phyloP scores from a whole-genome alignment of 1,284 basidiomycete species.

The Athelia psychrophila region DNA sequence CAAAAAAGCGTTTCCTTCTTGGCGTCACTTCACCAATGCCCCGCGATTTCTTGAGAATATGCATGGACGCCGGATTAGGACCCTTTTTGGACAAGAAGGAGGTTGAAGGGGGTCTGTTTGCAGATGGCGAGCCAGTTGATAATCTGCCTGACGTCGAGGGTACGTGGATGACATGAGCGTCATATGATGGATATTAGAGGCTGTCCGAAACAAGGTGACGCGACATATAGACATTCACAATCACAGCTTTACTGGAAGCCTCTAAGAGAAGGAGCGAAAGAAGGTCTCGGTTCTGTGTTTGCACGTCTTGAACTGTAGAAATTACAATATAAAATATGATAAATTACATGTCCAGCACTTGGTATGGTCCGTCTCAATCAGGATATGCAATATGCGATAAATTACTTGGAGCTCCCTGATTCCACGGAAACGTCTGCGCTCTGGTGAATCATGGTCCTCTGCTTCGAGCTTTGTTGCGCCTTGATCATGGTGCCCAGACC shows the following conservation, averaged over 20 bases:
- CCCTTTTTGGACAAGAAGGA: constrained; percentile 29
- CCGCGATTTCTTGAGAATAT: constrained; percentile 44
- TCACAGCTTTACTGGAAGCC: no score
- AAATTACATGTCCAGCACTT: background rate
- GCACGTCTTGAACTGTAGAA: no score
- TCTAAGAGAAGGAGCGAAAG: no score
- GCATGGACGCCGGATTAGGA: constrained; percentile 38
- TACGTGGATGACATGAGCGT: constrained; percentile 23
- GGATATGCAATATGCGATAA: no score
- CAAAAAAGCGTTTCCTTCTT: constrained; percentile 44
- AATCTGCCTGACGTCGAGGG: constrained; percentile 39
- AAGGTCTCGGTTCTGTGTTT: no score
- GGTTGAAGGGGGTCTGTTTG: constrained; percentile 40
- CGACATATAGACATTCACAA: no score
- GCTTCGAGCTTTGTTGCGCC: constrained; percentile 35
- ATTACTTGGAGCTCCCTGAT: background rate
- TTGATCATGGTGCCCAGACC: constrained; percentile 59
- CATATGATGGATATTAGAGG: background rate
- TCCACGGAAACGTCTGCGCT: background rate
- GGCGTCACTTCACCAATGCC: constrained; percentile 53
- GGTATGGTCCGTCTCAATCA: no score
- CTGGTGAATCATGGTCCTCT: constrained; percentile 12
- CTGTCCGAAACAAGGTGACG: no score
- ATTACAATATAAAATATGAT: background rate
- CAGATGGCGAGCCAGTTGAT: constrained; percentile 38